phyloP scores from a whole-genome alignment of 495 filamentous ascomycete species.

The Hyaloscypha hepaticicola region DNA sequence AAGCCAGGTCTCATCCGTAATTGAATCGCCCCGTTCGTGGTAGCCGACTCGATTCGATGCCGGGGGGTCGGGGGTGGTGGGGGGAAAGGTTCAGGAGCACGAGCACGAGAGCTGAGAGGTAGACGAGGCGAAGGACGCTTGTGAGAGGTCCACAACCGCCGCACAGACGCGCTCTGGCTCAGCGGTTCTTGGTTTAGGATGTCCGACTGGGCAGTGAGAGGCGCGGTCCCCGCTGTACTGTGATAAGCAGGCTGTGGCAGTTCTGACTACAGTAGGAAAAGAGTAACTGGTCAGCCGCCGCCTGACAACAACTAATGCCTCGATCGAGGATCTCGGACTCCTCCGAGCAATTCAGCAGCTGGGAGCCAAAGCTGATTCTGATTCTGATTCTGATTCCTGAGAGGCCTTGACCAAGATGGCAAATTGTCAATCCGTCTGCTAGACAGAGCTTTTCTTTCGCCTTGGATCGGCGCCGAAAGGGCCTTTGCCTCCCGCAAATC shows the following conservation, averaged over 20 bases:
- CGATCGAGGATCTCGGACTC: background rate
- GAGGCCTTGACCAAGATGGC: background rate
- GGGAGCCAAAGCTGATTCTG: no score
- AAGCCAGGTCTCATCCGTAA: background rate
- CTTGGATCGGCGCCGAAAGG: background rate
- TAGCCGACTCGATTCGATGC: background rate
- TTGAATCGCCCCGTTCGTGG: background rate
- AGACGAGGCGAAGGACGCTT: background rate
- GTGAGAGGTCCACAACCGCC: background rate
- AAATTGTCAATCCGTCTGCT: background rate
- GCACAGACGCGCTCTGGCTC: slow-evolving; percentile 17
- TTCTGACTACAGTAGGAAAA: background rate
- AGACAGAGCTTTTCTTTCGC: background rate
- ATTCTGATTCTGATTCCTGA: no score
- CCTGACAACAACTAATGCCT: background rate
- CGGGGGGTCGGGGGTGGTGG: background rate
- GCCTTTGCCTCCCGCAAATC: background rate
- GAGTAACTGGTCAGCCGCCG: background rate
- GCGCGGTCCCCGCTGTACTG: no score
- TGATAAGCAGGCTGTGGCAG: background rate
- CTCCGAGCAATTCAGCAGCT: background rate
- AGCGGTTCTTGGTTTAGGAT: background rate
- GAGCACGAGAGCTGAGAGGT: slow-evolving; percentile 1
- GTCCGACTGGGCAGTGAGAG: background rate
- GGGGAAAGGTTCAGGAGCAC: background rate